These are phyloP conservation scores for Cryptococcus floricola DNA, from an alignment of 1,284 basidiomycete species.

Conservation along the genomic window DNA sequence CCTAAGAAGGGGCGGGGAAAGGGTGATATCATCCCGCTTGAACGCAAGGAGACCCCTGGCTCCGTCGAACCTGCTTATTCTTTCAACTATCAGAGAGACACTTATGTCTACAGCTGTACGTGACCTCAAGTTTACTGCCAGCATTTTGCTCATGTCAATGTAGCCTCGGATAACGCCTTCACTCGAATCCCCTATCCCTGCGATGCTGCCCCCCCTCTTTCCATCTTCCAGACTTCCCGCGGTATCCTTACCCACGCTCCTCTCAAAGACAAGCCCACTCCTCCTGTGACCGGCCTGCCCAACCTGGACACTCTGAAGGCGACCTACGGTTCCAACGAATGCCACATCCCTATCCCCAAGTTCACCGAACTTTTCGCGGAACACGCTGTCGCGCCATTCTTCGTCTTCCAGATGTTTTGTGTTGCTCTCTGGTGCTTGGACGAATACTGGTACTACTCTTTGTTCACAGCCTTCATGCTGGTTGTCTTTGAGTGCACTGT, in stretches of 20 bases:
- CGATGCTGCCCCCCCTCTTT: conserved; percentile 66
- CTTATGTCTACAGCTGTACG: conserved; percentile 67
- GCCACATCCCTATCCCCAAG: conserved; percentile 89
- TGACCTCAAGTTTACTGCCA: neutral
- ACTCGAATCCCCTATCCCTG: conserved; percentile 85
- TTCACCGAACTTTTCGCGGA: conserved; percentile 84
- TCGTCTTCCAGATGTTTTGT: conserved; percentile 94
- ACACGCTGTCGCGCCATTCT: conserved; percentile 91
- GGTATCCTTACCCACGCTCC: conserved; percentile 49
- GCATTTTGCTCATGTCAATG: neutral
- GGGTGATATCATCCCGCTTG: conserved; percentile 80
- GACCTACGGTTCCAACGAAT: conserved; percentile 85
- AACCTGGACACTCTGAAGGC: conserved; percentile 52
- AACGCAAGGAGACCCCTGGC: conserved; percentile 58
- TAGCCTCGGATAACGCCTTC: conserved; percentile 62
- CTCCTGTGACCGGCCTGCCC: conserved; percentile 10
- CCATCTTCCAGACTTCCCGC: conserved; percentile 61
- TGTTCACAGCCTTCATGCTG: conserved; percentile 96
- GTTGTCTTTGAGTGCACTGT: conserved; percentile 95
- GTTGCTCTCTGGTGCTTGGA: conserved; percentile 93
- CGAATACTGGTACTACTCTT: conserved; percentile 95
- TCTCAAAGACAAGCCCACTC: conserved; percentile 37
- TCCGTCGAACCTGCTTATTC: conserved; percentile 60
- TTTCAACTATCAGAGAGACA: conserved; percentile 95
- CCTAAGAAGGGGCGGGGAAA: conserved; percentile 83